phyloP scores from a whole-genome alignment of 495 filamentous ascomycete species.

The Entonaema liquescens region DNA sequence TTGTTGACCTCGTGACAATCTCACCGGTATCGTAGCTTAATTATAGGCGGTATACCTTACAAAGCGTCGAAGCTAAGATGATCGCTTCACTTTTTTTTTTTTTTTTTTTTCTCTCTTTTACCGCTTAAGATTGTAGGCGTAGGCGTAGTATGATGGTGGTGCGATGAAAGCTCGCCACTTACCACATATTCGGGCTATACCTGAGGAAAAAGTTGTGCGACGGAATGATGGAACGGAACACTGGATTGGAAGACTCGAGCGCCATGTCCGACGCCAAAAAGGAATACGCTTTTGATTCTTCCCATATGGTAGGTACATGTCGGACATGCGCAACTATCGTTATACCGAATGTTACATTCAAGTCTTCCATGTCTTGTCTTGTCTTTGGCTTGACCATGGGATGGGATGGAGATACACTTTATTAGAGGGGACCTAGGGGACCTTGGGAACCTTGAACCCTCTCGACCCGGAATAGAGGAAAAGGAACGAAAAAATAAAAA shows the following conservation, averaged over 20 bases:
- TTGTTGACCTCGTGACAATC: slow-evolving; percentile 17
- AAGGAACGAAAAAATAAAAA: neutral
- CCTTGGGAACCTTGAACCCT: slow-evolving; percentile 13
- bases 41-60: neutral
- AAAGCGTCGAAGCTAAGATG: slow-evolving; percentile 22
- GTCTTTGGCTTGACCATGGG: neutral
- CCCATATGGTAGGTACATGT: slow-evolving; percentile 35
- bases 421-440: too few relatives aligned
- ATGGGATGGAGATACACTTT: too few relatives aligned
- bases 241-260: slow-evolving; percentile 17
- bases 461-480: neutral
- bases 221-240: slow-evolving; percentile 30
- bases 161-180: slow-evolving; percentile 36
- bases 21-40: slow-evolving; percentile 11
- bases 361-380: neutral
- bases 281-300: slow-evolving; percentile 14
- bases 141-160: slow-evolving; percentile 39
- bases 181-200: slow-evolving; percentile 15
- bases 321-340: slow-evolving; percentile 27
- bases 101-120: slow-evolving; percentile 9
- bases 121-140: slow-evolving; percentile 13
- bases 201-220: slow-evolving; percentile 19
- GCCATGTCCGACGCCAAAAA: slow-evolving; percentile 29
- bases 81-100: slow-evolving; percentile 10
- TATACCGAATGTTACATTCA: slow-evolving; percentile 28